These are phyloP conservation scores for Colletotrichum lindemuthianum DNA, from an alignment of 2,329 filamentous ascomycete species.

Conservation along the genomic window DNA sequence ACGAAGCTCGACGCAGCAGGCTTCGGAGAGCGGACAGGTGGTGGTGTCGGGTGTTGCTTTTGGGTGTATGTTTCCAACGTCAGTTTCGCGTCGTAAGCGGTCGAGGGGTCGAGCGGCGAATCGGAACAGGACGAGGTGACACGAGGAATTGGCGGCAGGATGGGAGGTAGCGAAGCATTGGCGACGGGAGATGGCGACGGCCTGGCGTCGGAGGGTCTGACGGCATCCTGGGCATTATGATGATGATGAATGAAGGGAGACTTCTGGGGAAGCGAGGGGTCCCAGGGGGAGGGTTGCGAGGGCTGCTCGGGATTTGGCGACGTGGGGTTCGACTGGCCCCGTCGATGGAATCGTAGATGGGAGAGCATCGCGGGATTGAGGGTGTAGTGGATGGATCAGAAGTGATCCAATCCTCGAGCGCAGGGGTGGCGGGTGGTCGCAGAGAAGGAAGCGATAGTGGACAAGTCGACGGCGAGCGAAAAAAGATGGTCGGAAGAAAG, in stretches of 20 bases:
- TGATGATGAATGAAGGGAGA: slow-evolving; percentile 48
- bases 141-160: slow-evolving; percentile 61
- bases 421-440: slow-evolving; percentile 32
- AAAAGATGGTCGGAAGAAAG: background rate
- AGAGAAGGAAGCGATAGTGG: slow-evolving; percentile 24
- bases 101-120: slow-evolving; percentile 30
- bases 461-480: slow-evolving; percentile 22
- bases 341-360: slow-evolving; percentile 68
- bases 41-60: slow-evolving; percentile 40
- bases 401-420: slow-evolving; percentile 17
- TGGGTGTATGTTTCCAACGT: slow-evolving; percentile 24
- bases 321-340: slow-evolving; percentile 64
- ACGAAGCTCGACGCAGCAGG: slow-evolving; percentile 60
- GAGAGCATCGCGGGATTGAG: slow-evolving; percentile 54
- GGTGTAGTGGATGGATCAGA: slow-evolving; percentile 19
- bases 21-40: slow-evolving; percentile 44
- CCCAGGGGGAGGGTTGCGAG: slow-evolving; percentile 47
- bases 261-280: slow-evolving; percentile 49
- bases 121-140: slow-evolving; percentile 55
- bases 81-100: slow-evolving; percentile 31
- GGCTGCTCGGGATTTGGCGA: slow-evolving; percentile 62
- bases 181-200: slow-evolving; percentile 44
- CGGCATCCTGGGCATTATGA: slow-evolving; percentile 42
- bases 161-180: slow-evolving; percentile 55
- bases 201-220: slow-evolving; percentile 47